These are phyloP conservation scores for Globisporangium nunn DNA, from an alignment of 352 stramenopile genomes.

Conservation along the genomic window DNA sequence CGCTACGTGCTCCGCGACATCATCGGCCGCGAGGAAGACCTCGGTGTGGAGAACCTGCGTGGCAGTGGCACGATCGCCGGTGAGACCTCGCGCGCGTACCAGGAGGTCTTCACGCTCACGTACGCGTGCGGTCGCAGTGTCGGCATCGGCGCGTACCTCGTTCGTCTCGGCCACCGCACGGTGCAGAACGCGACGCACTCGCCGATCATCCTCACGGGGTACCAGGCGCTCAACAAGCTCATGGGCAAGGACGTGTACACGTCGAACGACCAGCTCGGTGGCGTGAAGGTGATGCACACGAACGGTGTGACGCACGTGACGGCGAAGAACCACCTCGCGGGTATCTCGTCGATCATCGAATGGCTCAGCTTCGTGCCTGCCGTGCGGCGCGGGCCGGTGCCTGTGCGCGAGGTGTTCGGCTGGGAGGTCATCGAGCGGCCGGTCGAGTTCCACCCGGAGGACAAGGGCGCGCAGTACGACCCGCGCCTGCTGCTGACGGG, in stretches of 20 bases:
- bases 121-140: slow-evolving; percentile 98
- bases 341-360: slow-evolving; percentile 92
- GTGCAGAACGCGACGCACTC: slow-evolving; percentile 97
- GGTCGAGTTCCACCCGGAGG: slow-evolving; percentile 89
- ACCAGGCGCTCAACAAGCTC: slow-evolving; percentile 99
- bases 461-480: slow-evolving; percentile 94
- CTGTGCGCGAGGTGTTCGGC: slow-evolving; percentile 80
- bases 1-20: slow-evolving; percentile 96
- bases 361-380: slow-evolving; percentile 99
- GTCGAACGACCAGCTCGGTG: slow-evolving; percentile 99
- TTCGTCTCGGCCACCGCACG: slow-evolving; percentile 97
- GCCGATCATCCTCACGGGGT: slow-evolving; percentile 99
- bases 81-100: slow-evolving; percentile 97
- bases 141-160: slow-evolving; percentile 99
- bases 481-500: slow-evolving; percentile 91
- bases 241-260: slow-evolving; percentile 99
- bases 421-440: slow-evolving; percentile 82
- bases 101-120: slow-evolving; percentile 99
- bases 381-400: slow-evolving; percentile 71
- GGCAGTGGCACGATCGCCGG: slow-evolving; percentile 98
- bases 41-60: slow-evolving; percentile 99
- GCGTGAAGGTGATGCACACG: slow-evolving; percentile 98
- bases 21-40: slow-evolving; percentile 95
- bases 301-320: slow-evolving; percentile 99
- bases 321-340: slow-evolving; percentile 95